Percentiles rank a stretch among this genome's conserved stretches.
phyloP scores from a whole-genome alignment of 2,329 filamentous ascomycete species.

The Colletotrichum tropicicola region DNA sequence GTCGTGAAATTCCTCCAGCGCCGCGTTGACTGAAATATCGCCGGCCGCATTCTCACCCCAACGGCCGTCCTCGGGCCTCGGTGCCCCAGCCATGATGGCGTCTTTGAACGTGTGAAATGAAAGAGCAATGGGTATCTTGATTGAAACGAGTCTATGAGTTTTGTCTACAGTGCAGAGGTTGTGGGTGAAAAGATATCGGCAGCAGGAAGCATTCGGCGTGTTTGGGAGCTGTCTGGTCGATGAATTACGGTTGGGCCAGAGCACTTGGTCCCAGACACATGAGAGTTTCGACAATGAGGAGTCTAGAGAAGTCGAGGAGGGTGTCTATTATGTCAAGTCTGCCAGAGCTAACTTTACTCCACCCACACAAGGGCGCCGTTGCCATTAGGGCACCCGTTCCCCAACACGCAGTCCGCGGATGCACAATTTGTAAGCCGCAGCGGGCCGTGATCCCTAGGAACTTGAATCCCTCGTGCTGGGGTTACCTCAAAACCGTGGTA shows the following conservation, averaged over 20 bases:
- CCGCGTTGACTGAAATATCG: slow-evolving; percentile 31
- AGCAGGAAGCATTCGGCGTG: neutral
- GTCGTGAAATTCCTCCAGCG: slow-evolving; percentile 32
- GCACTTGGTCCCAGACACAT: neutral
- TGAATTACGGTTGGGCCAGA: neutral
- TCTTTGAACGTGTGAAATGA: neutral
- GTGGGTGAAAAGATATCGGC: neutral
- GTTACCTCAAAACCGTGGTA: neutral
- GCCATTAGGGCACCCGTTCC: neutral
- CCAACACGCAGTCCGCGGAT: neutral
- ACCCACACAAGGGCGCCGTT: neutral
- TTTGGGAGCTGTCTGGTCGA: neutral
- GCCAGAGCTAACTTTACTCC: slow-evolving; percentile 6
- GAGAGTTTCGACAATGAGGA: neutral
- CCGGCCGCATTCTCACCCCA: slow-evolving; percentile 37
- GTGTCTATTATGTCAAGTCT: slow-evolving; percentile 5
- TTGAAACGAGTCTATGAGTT: neutral
- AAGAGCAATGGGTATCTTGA: neutral
- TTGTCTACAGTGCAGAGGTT: no score
- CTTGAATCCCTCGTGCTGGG: neutral
- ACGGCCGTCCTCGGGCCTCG: slow-evolving; percentile 31
- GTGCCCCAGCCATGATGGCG: neutral
- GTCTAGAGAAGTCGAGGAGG: neutral
- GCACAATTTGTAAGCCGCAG: slow-evolving; percentile 15
- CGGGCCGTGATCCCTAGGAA: neutral